Conservation (phyloP, 805 yeast genomes). For the Candida wancherniae region DNA sequence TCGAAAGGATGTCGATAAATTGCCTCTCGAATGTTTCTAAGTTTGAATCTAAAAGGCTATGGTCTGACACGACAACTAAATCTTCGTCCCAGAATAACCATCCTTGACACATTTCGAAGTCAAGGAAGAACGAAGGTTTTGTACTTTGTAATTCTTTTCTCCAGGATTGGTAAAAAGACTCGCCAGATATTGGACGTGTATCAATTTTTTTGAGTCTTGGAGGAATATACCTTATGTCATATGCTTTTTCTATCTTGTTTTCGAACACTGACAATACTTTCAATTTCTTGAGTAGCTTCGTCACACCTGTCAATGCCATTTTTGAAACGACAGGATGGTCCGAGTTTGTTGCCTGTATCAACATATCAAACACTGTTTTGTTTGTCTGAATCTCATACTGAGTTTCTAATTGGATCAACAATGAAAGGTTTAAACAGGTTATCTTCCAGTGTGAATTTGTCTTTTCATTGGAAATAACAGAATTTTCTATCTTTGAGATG, state of each 20-base stretch:
- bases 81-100: slow-evolving; percentile 73
- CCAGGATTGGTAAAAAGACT: slow-evolving; percentile 40
- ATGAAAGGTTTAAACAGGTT: slow-evolving; percentile 42
- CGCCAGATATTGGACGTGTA: slow-evolving; percentile 32
- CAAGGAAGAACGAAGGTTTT: slow-evolving; percentile 51
- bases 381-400: slow-evolving; percentile 45
- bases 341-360: slow-evolving; percentile 46
- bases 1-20: slow-evolving; percentile 44
- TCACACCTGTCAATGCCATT: slow-evolving; percentile 55
- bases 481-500: slow-evolving; percentile 41
- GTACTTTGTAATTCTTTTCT: slow-evolving; percentile 47
- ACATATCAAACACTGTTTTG: slow-evolving; percentile 36
- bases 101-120: slow-evolving; percentile 53
- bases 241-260: slow-evolving; percentile 44
- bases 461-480: slow-evolving; percentile 23
- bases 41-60: slow-evolving; percentile 20
- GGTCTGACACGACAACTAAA: slow-evolving; percentile 42
- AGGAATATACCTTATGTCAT: slow-evolving; percentile 31
- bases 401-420: slow-evolving; percentile 50
- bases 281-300: slow-evolving; percentile 40
- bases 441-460: slow-evolving; percentile 53
- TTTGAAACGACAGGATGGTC: slow-evolving; percentile 67
- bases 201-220: slow-evolving; percentile 39
- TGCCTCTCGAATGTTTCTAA: slow-evolving; percentile 44
- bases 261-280: slow-evolving; percentile 41